Evolutionary conservation across 192 early-diverging fungal genomes (phyloP).

Genomic region (Diversispora eburnea): DNA sequence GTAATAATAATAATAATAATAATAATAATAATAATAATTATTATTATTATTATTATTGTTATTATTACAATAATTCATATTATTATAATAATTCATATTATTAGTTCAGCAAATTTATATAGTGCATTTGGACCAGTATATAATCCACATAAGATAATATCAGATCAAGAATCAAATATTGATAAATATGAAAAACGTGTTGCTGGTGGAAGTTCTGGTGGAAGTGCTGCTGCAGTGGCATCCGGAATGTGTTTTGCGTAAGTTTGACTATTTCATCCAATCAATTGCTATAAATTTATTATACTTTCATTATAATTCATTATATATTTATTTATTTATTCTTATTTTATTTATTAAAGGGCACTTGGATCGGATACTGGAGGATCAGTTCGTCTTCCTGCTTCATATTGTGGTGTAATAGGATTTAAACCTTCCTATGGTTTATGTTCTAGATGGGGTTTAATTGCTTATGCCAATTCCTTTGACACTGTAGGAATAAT

Average conservation of each 20-base stretch:
- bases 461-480: constrained; percentile 82
- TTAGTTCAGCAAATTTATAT: constrained; percentile 48
- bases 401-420: constrained; percentile 88
- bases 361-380: constrained; percentile 94
- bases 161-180: constrained; percentile 8
- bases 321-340: neutral
- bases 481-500: constrained; percentile 89
- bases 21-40: too few species aligned
- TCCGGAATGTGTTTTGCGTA: constrained; percentile 72
- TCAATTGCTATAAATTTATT: too few species aligned
- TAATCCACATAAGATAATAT: constrained; percentile 28
- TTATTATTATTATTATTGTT: too few species aligned
- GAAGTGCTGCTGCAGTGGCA: constrained; percentile 87
- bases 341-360: constrained; percentile 32
- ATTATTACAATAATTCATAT: too few species aligned
- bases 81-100: too few species aligned
- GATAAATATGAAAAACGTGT: constrained; percentile 38
- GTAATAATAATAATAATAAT: too few species aligned
- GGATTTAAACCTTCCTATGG: constrained; percentile 96
- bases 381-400: constrained; percentile 90
- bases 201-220: constrained; percentile 90
- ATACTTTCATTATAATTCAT: neutral
- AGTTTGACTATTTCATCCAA: constrained; percentile 27
- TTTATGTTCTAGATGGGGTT: constrained; percentile 74
- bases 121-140: constrained; percentile 39